Evolutionary conservation across 768 basidiomycete species (phyloP).

Genomic region (Termitomyces sp.): DNA sequence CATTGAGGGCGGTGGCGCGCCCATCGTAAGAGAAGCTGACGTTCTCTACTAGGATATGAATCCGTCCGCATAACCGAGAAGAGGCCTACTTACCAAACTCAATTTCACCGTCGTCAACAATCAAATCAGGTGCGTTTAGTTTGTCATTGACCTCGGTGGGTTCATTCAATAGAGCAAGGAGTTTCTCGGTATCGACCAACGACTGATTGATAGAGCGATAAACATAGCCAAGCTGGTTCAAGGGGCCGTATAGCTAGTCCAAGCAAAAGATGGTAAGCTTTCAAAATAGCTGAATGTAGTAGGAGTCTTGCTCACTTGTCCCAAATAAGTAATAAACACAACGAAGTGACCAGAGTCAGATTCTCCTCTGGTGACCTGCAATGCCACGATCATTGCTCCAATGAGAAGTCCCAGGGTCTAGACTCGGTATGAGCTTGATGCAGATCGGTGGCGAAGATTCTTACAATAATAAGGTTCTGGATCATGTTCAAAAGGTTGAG

Average conservation of each 20-base stretch:
- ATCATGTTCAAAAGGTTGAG: conserved; percentile 73
- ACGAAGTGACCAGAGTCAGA: conserved; percentile 63
- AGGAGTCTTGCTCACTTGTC: conserved; percentile 47
- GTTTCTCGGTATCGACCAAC: conserved; percentile 79
- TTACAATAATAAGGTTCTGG: conserved; percentile 79
- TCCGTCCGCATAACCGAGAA: neutral
- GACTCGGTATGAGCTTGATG: conserved; percentile 3
- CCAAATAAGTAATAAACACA: conserved; percentile 79
- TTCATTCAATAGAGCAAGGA: conserved; percentile 78
- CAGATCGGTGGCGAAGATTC: conserved; percentile 19
- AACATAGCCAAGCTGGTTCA: conserved; percentile 75
- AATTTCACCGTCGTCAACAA: conserved; percentile 73
- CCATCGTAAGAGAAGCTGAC: conserved; percentile 86
- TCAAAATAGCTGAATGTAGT: neutral
- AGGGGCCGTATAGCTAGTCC: conserved; percentile 62
- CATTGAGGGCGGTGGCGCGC: conserved; percentile 64
- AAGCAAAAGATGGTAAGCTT: conserved; percentile 7
- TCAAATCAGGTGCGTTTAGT: conserved; percentile 69
- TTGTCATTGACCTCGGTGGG: conserved; percentile 83
- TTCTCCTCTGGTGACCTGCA: conserved; percentile 55
- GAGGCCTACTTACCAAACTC: conserved; percentile 65
- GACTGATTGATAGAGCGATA: conserved; percentile 77
- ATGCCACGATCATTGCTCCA: conserved; percentile 78
- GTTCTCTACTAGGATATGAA: conserved; percentile 49
- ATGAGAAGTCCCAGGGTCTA: conserved; percentile 78